Conservation (phyloP, 768 basidiomycete species). For the Calvatia gigantea region DNA sequence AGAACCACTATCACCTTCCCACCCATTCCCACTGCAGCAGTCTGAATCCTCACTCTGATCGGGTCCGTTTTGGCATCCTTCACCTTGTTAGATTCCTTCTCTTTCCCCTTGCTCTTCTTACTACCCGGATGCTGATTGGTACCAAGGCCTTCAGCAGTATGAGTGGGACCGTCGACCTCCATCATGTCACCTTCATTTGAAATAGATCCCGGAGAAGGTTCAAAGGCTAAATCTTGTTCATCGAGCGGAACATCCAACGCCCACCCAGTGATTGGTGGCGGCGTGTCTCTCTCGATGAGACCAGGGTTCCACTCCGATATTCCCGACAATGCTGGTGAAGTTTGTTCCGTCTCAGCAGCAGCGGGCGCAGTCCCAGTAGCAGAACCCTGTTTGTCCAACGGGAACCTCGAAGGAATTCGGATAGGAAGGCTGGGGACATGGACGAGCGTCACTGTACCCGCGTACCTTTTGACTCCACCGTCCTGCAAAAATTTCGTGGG, state of each 20-base stretch:
- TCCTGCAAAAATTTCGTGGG: not conserved
- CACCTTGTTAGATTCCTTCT: not conserved
- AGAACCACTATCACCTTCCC: slow-evolving; percentile 39
- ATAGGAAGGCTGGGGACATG: slow-evolving; percentile 9
- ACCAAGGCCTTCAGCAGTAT: not conserved
- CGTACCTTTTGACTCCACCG: not conserved
- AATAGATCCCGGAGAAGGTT: not conserved
- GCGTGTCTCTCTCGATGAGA: slow-evolving; percentile 5
- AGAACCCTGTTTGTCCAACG: not conserved
- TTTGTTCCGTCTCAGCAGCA: not conserved
- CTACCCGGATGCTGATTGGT: not conserved
- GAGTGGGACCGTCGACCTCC: not conserved
- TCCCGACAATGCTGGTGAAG: not conserved
- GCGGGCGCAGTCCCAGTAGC: not conserved
- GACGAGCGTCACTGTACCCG: slow-evolving; percentile 5
- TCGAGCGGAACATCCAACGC: slow-evolving; percentile 6
- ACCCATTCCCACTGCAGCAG: slow-evolving; percentile 39
- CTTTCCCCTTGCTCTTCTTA: slow-evolving; percentile 16
- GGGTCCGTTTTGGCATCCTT: slow-evolving; percentile 6
- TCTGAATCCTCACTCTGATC: slow-evolving; percentile 28
- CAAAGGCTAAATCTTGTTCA: not conserved
- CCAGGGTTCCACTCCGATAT: not conserved
- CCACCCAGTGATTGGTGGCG: slow-evolving; percentile 5
- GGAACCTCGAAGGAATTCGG: slow-evolving; percentile 4
- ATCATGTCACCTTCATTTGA: not conserved